Evolutionary conservation across 129 eudicot genomes (phyloP), one percentile per base, ranked within the genome.

Genomic region (Artemisia argyi): DNA sequence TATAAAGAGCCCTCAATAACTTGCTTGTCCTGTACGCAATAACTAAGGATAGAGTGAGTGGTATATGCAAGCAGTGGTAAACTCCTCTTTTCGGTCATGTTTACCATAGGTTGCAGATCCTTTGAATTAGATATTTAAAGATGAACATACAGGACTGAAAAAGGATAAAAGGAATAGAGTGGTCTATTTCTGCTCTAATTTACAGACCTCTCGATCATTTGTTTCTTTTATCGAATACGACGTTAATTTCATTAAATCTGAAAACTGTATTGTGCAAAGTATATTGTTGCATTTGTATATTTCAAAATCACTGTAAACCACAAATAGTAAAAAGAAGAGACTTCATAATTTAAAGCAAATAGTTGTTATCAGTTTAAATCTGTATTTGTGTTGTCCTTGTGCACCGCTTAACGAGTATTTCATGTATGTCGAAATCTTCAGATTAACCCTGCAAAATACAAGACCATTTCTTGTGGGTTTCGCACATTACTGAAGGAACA

Each of bases 361-460:
- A 17, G 47, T 18, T 51, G 42, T 20, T 42, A 30, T 69, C 16
- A 18, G 8, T 51, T 50, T 32, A 11, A 50, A 14, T 60, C 15
- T 61, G 26, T 17, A 49, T 59, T 7, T 17, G n/a, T 76, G 52
- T 14, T 47, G 62, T 51, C 49, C 30, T 63, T 46, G 44, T 52
- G 24, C 11, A 48, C 7, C 11, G 17, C 49, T 63, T 63, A 71
- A 71, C 35, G 2, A 4, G 22, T 44, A 26, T 54, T 58, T 26
- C 61, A 17, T 35, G 53, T 17, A 20, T 68, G 4, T 69, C 63
- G 9, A 26, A 19, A 4, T 68, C 17, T 63, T 79, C 88, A 92
- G 98, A 89, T 92, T 77, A 77, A 92, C 66, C 96, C 98, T 58
- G 81, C 85, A 71, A 92, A 89, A 81, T 92, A 87, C 87, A 89